Evolutionary conservation across 2,329 filamentous ascomycete species (phyloP).

Genomic region (Colletotrichum tanaceti): DNA sequence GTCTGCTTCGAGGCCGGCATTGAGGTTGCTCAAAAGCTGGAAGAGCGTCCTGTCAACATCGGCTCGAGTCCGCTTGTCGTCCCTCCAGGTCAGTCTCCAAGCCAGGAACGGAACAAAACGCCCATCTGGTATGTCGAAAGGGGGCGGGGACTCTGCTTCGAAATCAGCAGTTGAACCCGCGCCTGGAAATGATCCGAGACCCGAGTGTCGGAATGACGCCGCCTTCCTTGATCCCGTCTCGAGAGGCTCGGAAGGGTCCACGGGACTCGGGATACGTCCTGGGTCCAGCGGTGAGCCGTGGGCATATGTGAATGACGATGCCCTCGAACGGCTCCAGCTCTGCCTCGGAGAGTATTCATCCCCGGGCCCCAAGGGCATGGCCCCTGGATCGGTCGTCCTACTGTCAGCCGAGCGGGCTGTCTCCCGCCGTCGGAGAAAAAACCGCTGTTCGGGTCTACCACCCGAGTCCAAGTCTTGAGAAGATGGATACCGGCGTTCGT

Average conservation of each 20-base stretch:
- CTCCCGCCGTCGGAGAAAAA: not conserved
- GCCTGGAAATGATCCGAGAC: not conserved
- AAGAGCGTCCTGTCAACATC: slow-evolving; percentile 15
- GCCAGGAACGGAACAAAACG: slow-evolving; percentile 11
- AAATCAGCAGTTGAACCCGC: not conserved
- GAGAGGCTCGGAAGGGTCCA: not conserved
- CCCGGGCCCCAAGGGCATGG: not conserved
- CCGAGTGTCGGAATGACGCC: not conserved
- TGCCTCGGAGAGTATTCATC: not conserved
- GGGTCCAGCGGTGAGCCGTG: not conserved
- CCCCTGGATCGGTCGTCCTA: not conserved
- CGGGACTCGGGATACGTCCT: not conserved
- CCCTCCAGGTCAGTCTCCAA: slow-evolving; percentile 18
- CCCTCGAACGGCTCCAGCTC: not conserved
- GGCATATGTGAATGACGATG: slow-evolving; percentile 8
- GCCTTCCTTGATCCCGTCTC: too few relatives aligned
- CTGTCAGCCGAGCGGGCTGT: not conserved
- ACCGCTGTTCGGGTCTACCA: not conserved
- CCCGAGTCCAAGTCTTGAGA: not conserved
- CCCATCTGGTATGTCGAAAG: not conserved
- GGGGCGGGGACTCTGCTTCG: not conserved
- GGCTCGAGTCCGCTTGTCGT: slow-evolving; percentile 2
- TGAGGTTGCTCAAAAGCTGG: slow-evolving; percentile 12
- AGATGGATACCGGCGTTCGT: not conserved
- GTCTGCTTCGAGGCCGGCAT: slow-evolving; percentile 1